Evolutionary conservation across 2,329 filamentous ascomycete genomes (phyloP).

Genomic region (Elsinoe ampelina): DNA sequence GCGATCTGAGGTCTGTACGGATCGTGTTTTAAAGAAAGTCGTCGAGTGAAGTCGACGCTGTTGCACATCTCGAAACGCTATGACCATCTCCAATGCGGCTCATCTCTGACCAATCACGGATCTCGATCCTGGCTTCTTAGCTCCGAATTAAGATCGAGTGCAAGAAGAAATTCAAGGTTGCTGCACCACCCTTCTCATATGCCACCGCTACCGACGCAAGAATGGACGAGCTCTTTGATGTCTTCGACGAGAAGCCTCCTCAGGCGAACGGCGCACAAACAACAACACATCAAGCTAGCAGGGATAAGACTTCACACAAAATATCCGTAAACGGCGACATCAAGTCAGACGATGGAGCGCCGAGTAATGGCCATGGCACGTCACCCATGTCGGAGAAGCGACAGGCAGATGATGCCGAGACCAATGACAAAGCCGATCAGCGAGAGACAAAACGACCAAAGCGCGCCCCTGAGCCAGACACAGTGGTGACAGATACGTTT

Average conservation of each 20-base stretch:
- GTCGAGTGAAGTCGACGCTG: neutral
- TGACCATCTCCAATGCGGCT: slow-evolving; percentile 7
- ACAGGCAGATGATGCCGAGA: slow-evolving; percentile 15
- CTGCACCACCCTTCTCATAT: neutral
- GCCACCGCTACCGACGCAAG: slow-evolving; percentile 4
- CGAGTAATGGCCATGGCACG: slow-evolving; percentile 36
- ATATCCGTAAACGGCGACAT: slow-evolving; percentile 73
- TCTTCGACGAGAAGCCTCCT: slow-evolving; percentile 32
- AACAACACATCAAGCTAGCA: slow-evolving; percentile 13
- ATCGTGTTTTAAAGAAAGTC: neutral
- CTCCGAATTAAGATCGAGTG: slow-evolving; percentile 10
- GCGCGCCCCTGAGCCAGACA: slow-evolving; percentile 56
- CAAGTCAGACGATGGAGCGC: slow-evolving; percentile 40
- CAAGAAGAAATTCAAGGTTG: slow-evolving; percentile 3
- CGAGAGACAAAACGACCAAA: slow-evolving; percentile 56
- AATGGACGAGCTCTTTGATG: slow-evolving; percentile 39
- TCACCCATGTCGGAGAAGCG: slow-evolving; percentile 21
- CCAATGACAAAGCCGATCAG: slow-evolving; percentile 26
- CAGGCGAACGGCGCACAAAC: slow-evolving; percentile 5
- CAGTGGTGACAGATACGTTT: slow-evolving; percentile 86
- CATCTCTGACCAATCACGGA: slow-evolving; percentile 1
- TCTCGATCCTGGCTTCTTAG: neutral
- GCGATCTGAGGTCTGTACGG: neutral
- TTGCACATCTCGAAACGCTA: slow-evolving; percentile 12
- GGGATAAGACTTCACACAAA: slow-evolving; percentile 60